Conservation (phyloP, 2,329 filamentous ascomycete species). For the Anthostomella pinea region DNA sequence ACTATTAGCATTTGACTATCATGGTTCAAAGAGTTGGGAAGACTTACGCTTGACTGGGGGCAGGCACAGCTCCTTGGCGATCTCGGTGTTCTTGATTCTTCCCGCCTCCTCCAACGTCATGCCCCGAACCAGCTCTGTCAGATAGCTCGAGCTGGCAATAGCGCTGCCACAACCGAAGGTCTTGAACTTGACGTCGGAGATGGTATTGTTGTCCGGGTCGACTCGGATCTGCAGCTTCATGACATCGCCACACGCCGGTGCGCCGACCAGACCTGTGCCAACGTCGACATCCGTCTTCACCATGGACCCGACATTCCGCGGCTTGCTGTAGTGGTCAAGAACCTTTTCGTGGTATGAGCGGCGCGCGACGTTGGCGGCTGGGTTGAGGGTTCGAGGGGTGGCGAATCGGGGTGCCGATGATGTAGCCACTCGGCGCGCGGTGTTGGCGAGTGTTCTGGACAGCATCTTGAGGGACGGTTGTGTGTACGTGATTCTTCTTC, state of each 20-base stretch:
- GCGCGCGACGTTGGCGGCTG: slow-evolving; percentile 38
- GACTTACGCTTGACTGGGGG: slow-evolving; percentile 72
- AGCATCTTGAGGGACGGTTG: slow-evolving; percentile 39
- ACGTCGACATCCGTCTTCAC: slow-evolving; percentile 68
- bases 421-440: slow-evolving; percentile 42
- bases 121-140: slow-evolving; percentile 90
- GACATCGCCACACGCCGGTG: slow-evolving; percentile 88
- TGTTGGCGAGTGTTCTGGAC: slow-evolving; percentile 40
- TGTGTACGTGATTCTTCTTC: no score
- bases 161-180: slow-evolving; percentile 80
- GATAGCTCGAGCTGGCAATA: slow-evolving; percentile 90
- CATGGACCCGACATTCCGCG: slow-evolving; percentile 77
- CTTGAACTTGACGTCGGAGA: slow-evolving; percentile 81
- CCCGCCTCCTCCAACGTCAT: slow-evolving; percentile 95
- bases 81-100: slow-evolving; percentile 94
- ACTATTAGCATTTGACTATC: slow-evolving; percentile 24
- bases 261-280: slow-evolving; percentile 74
- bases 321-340: slow-evolving; percentile 79
- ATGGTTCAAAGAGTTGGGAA: neutral
- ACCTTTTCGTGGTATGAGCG: slow-evolving; percentile 57
- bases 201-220: slow-evolving; percentile 69
- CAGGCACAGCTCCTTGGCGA: slow-evolving; percentile 86
- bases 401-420: slow-evolving; percentile 39
- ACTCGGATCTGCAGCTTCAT: slow-evolving; percentile 92
- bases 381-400: slow-evolving; percentile 41